Evolutionary conservation across 495 filamentous ascomycete genomes (phyloP).

Genomic region (Neurospora discreta): DNA sequence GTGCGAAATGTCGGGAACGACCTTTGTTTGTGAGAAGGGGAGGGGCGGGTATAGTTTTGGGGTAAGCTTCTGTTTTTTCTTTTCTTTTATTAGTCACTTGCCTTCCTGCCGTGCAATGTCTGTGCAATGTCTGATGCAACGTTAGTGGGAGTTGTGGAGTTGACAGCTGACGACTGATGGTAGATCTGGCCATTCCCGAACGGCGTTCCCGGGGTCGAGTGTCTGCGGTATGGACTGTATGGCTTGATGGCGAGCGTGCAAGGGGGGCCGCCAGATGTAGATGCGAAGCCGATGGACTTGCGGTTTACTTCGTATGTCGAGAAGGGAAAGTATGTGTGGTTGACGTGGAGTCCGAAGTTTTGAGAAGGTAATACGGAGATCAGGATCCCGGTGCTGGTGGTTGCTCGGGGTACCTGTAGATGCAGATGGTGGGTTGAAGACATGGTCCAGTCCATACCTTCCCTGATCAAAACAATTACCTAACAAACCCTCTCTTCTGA

Average conservation of each 20-base stretch:
- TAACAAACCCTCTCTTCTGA: no score
- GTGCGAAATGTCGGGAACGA: conserved; percentile 7
- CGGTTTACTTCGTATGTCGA: conserved; percentile 8
- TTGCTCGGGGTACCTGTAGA: neutral
- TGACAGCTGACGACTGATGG: neutral
- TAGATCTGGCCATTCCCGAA: conserved; percentile 16
- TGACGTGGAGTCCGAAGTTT: conserved; percentile 6
- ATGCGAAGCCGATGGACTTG: conserved; percentile 6
- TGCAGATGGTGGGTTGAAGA: neutral
- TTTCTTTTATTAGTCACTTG: neutral
- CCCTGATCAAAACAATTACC: no score
- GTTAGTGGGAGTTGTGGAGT: neutral
- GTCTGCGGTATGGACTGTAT: conserved; percentile 12
- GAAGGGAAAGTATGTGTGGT: conserved; percentile 13
- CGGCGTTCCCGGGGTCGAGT: conserved; percentile 7
- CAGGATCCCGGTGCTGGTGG: neutral
- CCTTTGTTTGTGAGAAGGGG: conserved; percentile 6
- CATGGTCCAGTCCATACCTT: neutral
- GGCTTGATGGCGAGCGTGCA: conserved; percentile 13
- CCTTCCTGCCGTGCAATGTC: neutral
- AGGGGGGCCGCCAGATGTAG: conserved; percentile 1
- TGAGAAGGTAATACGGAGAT: neutral
- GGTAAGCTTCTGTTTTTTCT: conserved; percentile 3
- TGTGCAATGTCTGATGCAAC: neutral
- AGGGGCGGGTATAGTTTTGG: conserved; percentile 6